These are phyloP conservation scores for Penicillium sp. DNA, from an alignment of 2,329 filamentous ascomycete genomes.

Conservation along the genomic window DNA sequence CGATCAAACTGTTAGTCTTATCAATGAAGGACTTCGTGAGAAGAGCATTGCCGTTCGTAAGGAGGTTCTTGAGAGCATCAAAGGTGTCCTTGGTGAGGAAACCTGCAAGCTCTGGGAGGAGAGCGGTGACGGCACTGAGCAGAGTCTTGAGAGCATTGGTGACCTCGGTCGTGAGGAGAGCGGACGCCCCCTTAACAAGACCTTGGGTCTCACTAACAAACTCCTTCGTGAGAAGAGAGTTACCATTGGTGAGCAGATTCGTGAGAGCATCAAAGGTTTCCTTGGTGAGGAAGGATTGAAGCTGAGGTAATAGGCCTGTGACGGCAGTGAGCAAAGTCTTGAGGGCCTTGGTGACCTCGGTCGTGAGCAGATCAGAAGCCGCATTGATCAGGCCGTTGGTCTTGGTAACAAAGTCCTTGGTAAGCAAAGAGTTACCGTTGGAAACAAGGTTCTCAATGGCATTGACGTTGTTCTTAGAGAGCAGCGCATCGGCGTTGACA, in stretches of 20 bases:
- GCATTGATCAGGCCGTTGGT: conserved; percentile 26
- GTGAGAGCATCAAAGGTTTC: conserved; percentile 28
- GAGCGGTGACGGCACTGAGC: conserved; percentile 21
- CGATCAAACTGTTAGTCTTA: conserved; percentile 29
- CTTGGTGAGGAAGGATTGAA: conserved; percentile 30
- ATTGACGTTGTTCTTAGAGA: conserved; percentile 36
- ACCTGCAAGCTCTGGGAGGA: conserved; percentile 29
- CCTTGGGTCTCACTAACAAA: conserved; percentile 25
- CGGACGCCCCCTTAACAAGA: too few species aligned
- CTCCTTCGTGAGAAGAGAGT: conserved; percentile 20
- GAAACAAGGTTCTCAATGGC: conserved; percentile 35
- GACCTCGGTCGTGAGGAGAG: conserved; percentile 22
- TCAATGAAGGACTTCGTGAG: conserved; percentile 29
- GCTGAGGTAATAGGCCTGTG: conserved; percentile 25
- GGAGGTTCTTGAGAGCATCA: conserved; percentile 24
- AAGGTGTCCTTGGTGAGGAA: conserved; percentile 31
- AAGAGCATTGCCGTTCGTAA: conserved; percentile 31
- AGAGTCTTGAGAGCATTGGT: conserved; percentile 31
- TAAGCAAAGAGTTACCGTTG: conserved; percentile 37
- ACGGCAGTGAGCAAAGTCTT: conserved; percentile 31
- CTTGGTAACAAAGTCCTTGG: conserved; percentile 29
- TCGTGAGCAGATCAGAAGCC: conserved; percentile 24
- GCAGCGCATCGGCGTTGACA: conserved; percentile 36
- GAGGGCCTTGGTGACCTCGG: conserved; percentile 21
- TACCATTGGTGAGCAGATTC: conserved; percentile 26